phyloP scores from a whole-genome alignment of 176 grass and related monocot genomes.

The Eragrostis nindensis region DNA sequence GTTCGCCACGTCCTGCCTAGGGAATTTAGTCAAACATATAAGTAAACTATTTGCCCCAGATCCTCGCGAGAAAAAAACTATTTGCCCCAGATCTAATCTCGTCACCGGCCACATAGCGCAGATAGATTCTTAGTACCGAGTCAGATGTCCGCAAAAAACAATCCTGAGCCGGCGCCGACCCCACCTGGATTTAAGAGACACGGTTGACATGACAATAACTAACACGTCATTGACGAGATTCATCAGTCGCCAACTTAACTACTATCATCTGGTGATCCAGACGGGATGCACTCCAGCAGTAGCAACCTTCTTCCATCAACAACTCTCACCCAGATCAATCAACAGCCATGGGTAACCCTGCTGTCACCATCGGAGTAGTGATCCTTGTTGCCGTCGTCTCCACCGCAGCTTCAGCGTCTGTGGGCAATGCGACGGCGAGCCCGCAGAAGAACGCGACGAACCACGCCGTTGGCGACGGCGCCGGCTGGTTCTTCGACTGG shows the following conservation, averaged over 20 bases:
- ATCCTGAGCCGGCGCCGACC: conserved; percentile 16
- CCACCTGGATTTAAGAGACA: conserved; percentile 18
- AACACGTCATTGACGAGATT: background rate
- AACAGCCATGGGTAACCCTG: background rate
- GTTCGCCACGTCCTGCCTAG: background rate
- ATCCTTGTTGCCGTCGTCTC: background rate
- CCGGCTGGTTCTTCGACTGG: conserved; percentile 75
- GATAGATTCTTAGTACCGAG: background rate
- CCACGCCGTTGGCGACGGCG: conserved; percentile 64
- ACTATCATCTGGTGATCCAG: conserved; percentile 4
- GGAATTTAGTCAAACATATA: background rate
- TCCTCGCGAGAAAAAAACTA: no score
- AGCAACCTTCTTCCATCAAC: background rate
- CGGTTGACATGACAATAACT: background rate
- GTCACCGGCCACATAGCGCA: background rate
- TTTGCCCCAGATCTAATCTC: conserved; percentile 22
- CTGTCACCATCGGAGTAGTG: background rate
- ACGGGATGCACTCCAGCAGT: background rate
- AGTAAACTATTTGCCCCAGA: conserved; percentile 3
- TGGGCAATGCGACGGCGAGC: background rate
- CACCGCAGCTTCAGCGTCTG: background rate
- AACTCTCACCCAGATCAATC: background rate
- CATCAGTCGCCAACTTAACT: background rate
- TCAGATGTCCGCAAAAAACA: background rate
- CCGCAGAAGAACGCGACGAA: conserved; percentile 32